Conservation (phyloP, 1,284 basidiomycete genomes). For the Cryptococcus sp. region DNA sequence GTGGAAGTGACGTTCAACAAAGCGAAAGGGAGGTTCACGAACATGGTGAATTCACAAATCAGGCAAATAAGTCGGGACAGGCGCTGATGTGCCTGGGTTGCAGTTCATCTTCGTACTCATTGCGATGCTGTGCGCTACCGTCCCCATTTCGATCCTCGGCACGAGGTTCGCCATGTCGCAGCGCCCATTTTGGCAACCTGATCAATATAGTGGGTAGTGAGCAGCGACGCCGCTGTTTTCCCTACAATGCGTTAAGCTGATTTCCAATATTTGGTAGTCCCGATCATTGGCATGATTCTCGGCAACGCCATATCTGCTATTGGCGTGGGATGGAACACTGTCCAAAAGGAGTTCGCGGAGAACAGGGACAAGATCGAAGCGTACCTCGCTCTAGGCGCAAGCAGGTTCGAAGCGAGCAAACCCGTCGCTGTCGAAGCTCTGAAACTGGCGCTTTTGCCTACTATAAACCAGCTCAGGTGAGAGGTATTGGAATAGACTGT, state of each 20-base stretch:
- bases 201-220: constrained; percentile 67
- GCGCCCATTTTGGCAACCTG: constrained; percentile 75
- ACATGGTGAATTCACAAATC: constrained; percentile 62
- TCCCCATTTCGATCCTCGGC: constrained; percentile 77
- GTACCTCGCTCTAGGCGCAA: constrained; percentile 77
- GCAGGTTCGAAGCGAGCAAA: constrained; percentile 73
- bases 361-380: constrained; percentile 80
- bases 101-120: constrained; percentile 71
- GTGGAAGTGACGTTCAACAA: constrained; percentile 65
- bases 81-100: neutral
- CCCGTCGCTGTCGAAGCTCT: constrained; percentile 75
- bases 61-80: neutral
- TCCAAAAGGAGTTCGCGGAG: constrained; percentile 57
- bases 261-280: constrained; percentile 58
- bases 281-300: constrained; percentile 83
- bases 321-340: constrained; percentile 63
- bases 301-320: constrained; percentile 75
- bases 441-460: constrained; percentile 73
- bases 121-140: constrained; percentile 71
- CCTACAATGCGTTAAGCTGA: neutral
- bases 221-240: too few relatives aligned
- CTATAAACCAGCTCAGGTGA: constrained; percentile 81
- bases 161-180: constrained; percentile 74
- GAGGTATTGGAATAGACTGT: constrained; percentile 21
- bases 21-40: constrained; percentile 67